Conservation (phyloP, 129 eudicot genomes). For the Helianthus annuus region DNA sequence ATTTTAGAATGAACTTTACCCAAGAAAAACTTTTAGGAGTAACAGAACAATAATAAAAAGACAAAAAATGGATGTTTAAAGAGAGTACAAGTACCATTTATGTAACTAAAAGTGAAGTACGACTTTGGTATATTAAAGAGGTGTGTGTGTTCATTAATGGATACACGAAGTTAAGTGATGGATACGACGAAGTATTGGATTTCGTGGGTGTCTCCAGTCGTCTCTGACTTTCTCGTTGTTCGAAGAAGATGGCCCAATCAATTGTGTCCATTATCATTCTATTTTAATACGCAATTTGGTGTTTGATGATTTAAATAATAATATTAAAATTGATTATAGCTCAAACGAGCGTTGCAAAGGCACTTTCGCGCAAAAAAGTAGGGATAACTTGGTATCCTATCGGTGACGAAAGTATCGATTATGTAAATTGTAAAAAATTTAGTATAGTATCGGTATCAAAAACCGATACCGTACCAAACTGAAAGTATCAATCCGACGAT, state of each 20-base stretch:
- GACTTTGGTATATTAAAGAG: slow-evolving; percentile 10
- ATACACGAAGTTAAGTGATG: background rate
- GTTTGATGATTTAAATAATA: too few species aligned
- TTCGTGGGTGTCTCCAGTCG: slow-evolving; percentile 25
- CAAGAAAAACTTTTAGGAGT: background rate
- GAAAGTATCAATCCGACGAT: too few species aligned
- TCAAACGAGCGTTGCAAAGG: too few species aligned
- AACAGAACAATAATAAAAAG: background rate
- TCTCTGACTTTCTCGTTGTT: slow-evolving; percentile 21
- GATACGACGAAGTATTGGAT: slow-evolving; percentile 18
- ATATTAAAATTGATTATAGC: too few species aligned
- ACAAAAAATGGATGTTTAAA: background rate
- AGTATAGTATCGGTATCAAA: too few species aligned
- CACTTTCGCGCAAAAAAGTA: too few species aligned
- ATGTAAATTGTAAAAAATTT: too few species aligned
- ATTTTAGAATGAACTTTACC: background rate
- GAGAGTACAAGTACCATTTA: background rate
- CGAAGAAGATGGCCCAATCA: slow-evolving; percentile 32
- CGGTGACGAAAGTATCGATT: too few species aligned
- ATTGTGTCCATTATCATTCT: background rate
- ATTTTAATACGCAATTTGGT: background rate
- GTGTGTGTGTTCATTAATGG: slow-evolving; percentile 17
- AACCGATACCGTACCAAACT: too few species aligned
- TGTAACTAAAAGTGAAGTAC: background rate
- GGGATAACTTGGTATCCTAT: too few species aligned